phyloP scores from a whole-genome alignment of 164 flowering plant species.

The Euptelea pleiosperma region DNA sequence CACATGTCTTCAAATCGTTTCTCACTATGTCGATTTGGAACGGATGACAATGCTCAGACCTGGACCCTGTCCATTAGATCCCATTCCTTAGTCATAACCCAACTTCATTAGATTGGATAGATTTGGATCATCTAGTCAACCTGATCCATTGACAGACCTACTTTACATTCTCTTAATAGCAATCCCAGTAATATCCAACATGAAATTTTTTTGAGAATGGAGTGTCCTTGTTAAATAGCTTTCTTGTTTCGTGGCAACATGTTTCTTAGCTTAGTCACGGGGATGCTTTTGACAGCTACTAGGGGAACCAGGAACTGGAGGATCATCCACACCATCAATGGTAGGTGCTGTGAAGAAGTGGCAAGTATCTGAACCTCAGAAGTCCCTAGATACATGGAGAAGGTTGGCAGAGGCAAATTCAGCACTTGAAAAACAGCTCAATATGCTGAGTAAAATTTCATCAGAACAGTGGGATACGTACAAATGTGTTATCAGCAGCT shows the following conservation, averaged over 20 bases:
- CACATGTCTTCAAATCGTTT: no score
- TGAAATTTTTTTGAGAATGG: background rate
- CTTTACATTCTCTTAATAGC: background rate
- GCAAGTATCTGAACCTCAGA: constrained; percentile 84
- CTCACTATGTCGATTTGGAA: background rate
- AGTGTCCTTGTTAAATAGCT: background rate
- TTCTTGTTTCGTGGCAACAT: background rate
- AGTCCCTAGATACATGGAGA: constrained; percentile 63
- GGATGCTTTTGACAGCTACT: constrained; percentile 49
- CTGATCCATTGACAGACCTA: background rate
- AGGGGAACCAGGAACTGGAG: constrained; percentile 98
- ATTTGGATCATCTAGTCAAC: background rate
- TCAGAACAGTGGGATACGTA: constrained; percentile 62
- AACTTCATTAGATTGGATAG: no score
- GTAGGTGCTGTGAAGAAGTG: constrained; percentile 97
- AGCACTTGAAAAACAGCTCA: constrained; percentile 62
- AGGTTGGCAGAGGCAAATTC: constrained; percentile 77
- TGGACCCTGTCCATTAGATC: background rate
- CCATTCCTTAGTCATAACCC: background rate
- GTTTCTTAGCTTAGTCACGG: constrained; percentile 5
- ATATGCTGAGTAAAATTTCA: constrained; percentile 55
- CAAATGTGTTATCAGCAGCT: constrained; percentile 38
- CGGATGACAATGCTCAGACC: background rate
- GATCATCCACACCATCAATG: constrained; percentile 99
- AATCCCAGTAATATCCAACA: background rate